phyloP scores from a whole-genome alignment of 306 rosid species.

The Cyclanthera cordifolia region DNA sequence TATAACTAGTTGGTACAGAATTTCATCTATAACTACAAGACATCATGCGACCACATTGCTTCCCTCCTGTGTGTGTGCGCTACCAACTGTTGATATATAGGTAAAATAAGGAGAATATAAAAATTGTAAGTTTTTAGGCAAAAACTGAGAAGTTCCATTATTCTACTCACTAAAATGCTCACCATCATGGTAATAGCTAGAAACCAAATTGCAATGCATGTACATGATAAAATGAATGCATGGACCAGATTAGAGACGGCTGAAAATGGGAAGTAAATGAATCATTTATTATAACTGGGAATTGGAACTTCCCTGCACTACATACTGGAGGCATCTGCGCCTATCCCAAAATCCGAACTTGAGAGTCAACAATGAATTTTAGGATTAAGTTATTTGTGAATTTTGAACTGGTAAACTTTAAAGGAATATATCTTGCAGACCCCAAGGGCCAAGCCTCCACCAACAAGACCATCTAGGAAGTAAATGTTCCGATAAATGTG shows the following conservation, averaged over 20 bases:
- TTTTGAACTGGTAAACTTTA: too few species aligned
- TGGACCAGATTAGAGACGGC: neutral
- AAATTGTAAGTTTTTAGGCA: neutral
- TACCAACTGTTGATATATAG: neutral
- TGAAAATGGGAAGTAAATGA: neutral
- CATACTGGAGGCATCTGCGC: too few species aligned
- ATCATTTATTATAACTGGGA: too few species aligned
- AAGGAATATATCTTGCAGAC: too few species aligned
- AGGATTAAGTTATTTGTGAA: too few species aligned
- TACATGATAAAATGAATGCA: neutral
- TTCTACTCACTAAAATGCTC: neutral
- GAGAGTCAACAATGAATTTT: too few species aligned
- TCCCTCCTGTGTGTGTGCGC: neutral
- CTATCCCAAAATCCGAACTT: too few species aligned
- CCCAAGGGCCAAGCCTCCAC: too few species aligned
- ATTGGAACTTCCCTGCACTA: too few species aligned
- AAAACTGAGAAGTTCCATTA: neutral
- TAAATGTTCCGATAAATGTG: neutral
- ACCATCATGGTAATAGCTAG: neutral
- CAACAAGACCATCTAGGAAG: neutral
- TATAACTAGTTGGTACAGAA: too few species aligned
- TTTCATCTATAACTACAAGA: neutral
- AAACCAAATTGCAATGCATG: neutral
- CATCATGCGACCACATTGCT: neutral
- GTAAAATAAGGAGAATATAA: neutral